Base-by-base conservation (phyloP, 768 basidiomycete genomes). In the Boletus edulis region DNA sequence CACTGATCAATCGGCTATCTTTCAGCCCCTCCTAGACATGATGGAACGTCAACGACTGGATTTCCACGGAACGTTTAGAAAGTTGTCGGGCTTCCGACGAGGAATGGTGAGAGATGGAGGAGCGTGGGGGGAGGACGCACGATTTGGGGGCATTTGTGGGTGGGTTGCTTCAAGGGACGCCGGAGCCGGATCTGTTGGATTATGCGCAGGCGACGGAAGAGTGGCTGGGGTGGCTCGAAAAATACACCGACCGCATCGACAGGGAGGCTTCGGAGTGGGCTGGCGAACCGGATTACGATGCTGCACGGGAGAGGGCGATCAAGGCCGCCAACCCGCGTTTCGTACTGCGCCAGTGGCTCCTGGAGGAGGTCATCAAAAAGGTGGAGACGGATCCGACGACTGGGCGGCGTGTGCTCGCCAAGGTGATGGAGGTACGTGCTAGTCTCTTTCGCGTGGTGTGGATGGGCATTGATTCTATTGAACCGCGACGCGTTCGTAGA, bases 311-410 rank as follows among this genome's bases (percentile, higher is more conserved):
- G 54, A 70, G 64, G 14, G 83, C 77, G 35, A 80, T 82, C 74
- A 78, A 75, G 57, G 68, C 58, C 22, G 83, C 78, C 29, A 99
- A 99, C 67, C 97, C 97, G 17, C 78, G 94, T 35, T 98, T 99
- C 71, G 85, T 96, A 34, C 72, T 98, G 55, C 77, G 97, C 56
- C 97, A 98, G 72, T 98, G 97, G 97, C 75, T 98, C 10, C 77
- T 99, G 34, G 94, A 98, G 68, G 95, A 98, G 65, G 87, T 91
- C 22, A 98, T 98, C 66, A 71, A 73, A 57, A 81, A 81, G 59
- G 81, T 93, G 2, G 89, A 94, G 66, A 71, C 72, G 55, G 89
- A 94, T 62, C 67, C 75, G 11, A 74, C 76, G 20, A 80, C 73
- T 55, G 89, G 88, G 46, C 86, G 84, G 73, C 75, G 79, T 54